phyloP scores from a whole-genome alignment of 768 basidiomycete species.

The Fibroporia radiculosa region DNA sequence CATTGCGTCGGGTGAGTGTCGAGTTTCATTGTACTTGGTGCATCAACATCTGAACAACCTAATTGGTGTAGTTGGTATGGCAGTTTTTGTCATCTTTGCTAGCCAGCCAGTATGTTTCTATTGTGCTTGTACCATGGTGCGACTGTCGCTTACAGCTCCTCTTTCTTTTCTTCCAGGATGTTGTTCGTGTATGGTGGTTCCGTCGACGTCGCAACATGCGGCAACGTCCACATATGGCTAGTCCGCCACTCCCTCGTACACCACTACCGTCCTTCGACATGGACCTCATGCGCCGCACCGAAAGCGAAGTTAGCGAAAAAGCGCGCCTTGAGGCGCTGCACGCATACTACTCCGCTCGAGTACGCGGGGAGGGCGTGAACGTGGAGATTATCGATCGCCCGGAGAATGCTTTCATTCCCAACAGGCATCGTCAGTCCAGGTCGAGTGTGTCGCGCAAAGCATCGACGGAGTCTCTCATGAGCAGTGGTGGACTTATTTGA shows the following conservation, averaged over 20 bases:
- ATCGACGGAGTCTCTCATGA: not conserved
- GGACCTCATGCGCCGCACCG: constrained; percentile 6
- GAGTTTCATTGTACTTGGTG: not conserved
- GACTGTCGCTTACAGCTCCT: not conserved
- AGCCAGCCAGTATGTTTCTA: constrained; percentile 14
- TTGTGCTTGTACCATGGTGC: not conserved
- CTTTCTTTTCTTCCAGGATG: constrained; percentile 8
- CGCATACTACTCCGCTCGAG: constrained; percentile 11
- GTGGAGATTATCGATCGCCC: constrained; percentile 19
- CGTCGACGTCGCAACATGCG: constrained; percentile 3
- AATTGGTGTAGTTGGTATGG: constrained; percentile 18
- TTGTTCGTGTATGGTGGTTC: constrained; percentile 17
- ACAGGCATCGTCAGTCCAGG: not conserved
- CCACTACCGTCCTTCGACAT: constrained; percentile 11
- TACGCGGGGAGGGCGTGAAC: constrained; percentile 7
- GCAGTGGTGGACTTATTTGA: not conserved
- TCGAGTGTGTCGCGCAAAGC: constrained; percentile 3
- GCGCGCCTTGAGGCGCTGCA: constrained; percentile 12
- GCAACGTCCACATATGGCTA: not conserved
- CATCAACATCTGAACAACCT: not conserved
- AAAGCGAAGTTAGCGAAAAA: constrained; percentile 12
- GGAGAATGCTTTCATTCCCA: constrained; percentile 17
- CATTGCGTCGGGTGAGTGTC: constrained; percentile 17
- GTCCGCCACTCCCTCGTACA: not conserved
- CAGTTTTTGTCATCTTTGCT: constrained; percentile 19